Conservation (phyloP, 1,139 yeast genomes). For the Protomyces inouyei region DNA sequence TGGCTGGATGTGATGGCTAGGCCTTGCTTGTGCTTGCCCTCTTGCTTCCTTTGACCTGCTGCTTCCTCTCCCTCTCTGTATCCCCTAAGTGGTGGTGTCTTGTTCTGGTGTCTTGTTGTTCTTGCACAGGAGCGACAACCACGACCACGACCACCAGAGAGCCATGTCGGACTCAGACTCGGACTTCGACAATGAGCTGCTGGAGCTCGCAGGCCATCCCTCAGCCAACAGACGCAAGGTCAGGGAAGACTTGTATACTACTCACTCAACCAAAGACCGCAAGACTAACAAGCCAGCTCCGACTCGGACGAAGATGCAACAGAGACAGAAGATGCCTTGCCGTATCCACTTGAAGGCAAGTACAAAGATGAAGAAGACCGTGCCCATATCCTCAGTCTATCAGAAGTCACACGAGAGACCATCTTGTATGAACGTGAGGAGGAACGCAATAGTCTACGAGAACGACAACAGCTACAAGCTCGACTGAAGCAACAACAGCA, state of each 20-base stretch:
- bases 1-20: not conserved
- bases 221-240: slow-evolving; percentile 9
- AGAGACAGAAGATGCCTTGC: slow-evolving; percentile 44
- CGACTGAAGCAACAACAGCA: slow-evolving; percentile 58
- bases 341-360: slow-evolving; percentile 91
- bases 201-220: slow-evolving; percentile 17
- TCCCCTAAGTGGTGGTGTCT: not conserved
- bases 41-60: not conserved
- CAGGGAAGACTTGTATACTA: slow-evolving; percentile 9
- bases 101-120: not conserved
- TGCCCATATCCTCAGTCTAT: slow-evolving; percentile 60
- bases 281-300: slow-evolving; percentile 4
- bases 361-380: slow-evolving; percentile 80
- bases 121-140: not conserved
- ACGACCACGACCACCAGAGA: not conserved
- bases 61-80: not conserved
- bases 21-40: not conserved
- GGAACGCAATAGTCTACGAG: slow-evolving; percentile 81
- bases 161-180: slow-evolving; percentile 24
- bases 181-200: slow-evolving; percentile 22
- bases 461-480: slow-evolving; percentile 72
- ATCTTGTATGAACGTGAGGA: slow-evolving; percentile 87
- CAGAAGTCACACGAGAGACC: slow-evolving; percentile 88
- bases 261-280: not conserved
- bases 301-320: slow-evolving; percentile 35